These are phyloP conservation scores for Brasenia schreberi DNA, from an alignment of 164 flowering plant species.

Conservation along the genomic window DNA sequence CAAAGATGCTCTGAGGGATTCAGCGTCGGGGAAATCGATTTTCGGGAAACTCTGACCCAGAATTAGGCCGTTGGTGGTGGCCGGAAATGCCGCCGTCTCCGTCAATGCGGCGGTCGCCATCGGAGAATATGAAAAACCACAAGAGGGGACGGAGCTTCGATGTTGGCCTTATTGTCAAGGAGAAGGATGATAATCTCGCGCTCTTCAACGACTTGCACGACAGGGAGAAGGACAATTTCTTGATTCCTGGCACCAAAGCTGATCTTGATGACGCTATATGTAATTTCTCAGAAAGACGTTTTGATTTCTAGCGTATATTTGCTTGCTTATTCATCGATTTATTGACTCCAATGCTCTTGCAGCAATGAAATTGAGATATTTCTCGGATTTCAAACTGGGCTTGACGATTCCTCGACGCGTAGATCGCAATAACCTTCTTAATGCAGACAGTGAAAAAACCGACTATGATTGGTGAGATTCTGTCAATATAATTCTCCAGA, in stretches of 20 bases:
- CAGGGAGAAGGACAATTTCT: constrained; percentile 59
- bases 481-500: not conserved
- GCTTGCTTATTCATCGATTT: not conserved
- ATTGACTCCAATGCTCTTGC: constrained; percentile 5
- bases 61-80: constrained; percentile 8
- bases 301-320: constrained; percentile 1
- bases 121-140: constrained; percentile 36
- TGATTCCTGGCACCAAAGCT: constrained; percentile 52
- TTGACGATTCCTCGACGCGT: constrained; percentile 61
- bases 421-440: constrained; percentile 72
- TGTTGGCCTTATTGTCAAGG: constrained; percentile 38
- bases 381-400: constrained; percentile 70
- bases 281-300: constrained; percentile 19
- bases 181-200: constrained; percentile 83
- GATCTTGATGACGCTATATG: constrained; percentile 69
- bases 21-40: not conserved
- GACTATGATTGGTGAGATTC: constrained; percentile 88
- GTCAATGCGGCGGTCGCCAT: constrained; percentile 61
- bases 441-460: constrained; percentile 72
- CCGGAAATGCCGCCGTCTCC: constrained; percentile 77
- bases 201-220: constrained; percentile 73
- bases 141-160: constrained; percentile 75
- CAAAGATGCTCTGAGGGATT: not conserved
- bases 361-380: constrained; percentile 71
- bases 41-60: not conserved